Conservation (phyloP, 306 rosid genomes). For the Fragaria iinumae region DNA sequence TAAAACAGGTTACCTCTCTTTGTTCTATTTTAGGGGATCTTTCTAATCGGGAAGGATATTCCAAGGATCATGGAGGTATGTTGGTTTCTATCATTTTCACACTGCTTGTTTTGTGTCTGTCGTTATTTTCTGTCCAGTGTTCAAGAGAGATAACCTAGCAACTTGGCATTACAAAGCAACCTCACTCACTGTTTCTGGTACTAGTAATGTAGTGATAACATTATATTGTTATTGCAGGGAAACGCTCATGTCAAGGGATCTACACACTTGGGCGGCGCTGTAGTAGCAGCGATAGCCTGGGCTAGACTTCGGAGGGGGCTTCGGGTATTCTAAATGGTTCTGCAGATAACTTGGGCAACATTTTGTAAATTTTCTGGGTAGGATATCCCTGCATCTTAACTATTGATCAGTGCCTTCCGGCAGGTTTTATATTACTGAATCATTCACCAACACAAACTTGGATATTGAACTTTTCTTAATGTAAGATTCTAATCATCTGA, state of each 20-base stretch:
- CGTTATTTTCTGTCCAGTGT: neutral
- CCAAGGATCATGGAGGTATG: conserved; percentile 44
- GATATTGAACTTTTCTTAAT: neutral
- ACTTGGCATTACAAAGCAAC: neutral
- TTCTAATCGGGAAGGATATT: conserved; percentile 66
- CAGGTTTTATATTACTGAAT: neutral
- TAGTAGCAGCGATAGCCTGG: conserved; percentile 84
- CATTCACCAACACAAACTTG: neutral
- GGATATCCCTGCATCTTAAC: neutral
- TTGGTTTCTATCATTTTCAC: conserved; percentile 12
- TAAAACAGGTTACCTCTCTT: conserved; percentile 20
- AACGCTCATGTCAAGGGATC: conserved; percentile 64
- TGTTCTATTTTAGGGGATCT: conserved; percentile 58
- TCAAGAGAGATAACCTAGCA: neutral
- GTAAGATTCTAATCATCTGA: neutral
- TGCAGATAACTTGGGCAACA: neutral
- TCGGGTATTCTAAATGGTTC: conserved; percentile 5
- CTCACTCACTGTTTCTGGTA: conserved; percentile 1
- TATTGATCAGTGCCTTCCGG: neutral
- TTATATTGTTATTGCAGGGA: conserved; percentile 49
- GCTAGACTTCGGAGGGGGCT: conserved; percentile 58
- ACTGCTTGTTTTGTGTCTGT: neutral
- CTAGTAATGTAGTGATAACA: neutral
- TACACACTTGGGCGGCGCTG: conserved; percentile 85
- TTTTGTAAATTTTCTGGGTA: neutral